These are phyloP conservation scores for Clonostachys rhizophaga DNA, from an alignment of 2,329 filamentous ascomycete genomes.

Conservation along the genomic window DNA sequence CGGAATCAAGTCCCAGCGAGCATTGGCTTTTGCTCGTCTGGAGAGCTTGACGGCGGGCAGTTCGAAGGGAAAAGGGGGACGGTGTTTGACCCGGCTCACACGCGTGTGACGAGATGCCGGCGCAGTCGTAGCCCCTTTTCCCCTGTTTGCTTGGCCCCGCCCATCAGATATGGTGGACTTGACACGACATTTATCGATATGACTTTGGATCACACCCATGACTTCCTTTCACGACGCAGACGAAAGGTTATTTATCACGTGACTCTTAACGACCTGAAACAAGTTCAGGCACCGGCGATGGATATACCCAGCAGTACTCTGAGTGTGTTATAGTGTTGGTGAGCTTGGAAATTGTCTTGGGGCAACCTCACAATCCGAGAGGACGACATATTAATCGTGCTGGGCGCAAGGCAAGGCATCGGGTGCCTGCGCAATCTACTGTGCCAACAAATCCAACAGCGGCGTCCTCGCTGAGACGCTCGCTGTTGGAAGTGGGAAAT, in stretches of 20 bases:
- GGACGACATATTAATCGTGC: too few relatives aligned
- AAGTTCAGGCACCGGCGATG: conserved; percentile 6
- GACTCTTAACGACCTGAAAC: conserved; percentile 1
- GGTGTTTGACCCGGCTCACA: not conserved
- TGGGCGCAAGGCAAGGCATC: too few relatives aligned
- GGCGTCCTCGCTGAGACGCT: too few relatives aligned
- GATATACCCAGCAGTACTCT: conserved; percentile 8
- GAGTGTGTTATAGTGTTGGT: conserved; percentile 4
- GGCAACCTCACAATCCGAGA: too few relatives aligned
- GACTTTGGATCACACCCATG: conserved; percentile 2
- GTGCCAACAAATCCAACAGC: too few relatives aligned
- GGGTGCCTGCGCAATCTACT: too few relatives aligned
- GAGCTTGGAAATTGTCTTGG: not conserved
- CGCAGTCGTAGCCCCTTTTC: not conserved
- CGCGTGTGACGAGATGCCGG: not conserved
- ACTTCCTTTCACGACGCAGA: not conserved
- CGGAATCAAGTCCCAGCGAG: too few relatives aligned
- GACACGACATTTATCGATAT: not conserved
- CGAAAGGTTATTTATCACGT: not conserved
- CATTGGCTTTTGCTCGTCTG: not conserved
- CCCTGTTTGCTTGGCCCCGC: not conserved
- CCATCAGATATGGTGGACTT: not conserved
- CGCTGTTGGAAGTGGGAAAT: too few relatives aligned
- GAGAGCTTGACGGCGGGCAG: not conserved
- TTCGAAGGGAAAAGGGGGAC: not conserved